Evolutionary conservation across 2,329 filamentous ascomycete genomes (phyloP).

Genomic region (Juglanconis sp.): DNA sequence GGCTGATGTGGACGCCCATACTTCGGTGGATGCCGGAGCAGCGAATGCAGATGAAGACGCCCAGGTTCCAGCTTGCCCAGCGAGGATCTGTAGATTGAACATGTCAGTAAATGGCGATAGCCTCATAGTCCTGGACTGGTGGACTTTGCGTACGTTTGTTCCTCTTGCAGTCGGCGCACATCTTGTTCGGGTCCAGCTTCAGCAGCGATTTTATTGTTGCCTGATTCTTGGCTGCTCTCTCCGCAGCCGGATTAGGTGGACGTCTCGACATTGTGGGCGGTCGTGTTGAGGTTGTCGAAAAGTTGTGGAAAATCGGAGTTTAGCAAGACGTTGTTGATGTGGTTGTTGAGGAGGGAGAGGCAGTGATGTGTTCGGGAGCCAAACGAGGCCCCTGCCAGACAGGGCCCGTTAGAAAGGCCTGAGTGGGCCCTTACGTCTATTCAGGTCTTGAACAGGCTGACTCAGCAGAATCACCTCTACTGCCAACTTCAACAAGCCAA

Average conservation of each 20-base stretch:
- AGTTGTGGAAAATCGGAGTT: neutral
- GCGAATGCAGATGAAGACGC: conserved; percentile 95
- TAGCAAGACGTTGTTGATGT: neutral
- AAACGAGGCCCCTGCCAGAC: neutral
- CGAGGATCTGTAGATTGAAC: conserved; percentile 69
- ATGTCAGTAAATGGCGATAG: neutral
- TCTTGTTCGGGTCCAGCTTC: conserved; percentile 93
- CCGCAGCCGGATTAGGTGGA: conserved; percentile 71
- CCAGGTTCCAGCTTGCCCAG: conserved; percentile 99
- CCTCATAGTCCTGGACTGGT: neutral
- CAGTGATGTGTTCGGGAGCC: neutral
- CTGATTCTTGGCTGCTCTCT: conserved; percentile 89
- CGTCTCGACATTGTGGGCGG: conserved; percentile 69
- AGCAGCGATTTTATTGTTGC: conserved; percentile 90
- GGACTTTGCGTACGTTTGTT: conserved; percentile 76
- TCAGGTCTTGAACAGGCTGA: neutral
- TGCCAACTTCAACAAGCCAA: neutral
- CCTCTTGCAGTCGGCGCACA: conserved; percentile 96
- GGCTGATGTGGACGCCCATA: conserved; percentile 98
- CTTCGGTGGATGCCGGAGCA: conserved; percentile 98
- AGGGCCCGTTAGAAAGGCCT: neutral
- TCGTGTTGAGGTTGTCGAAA: neutral
- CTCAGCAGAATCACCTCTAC: neutral
- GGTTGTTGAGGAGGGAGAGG: neutral
- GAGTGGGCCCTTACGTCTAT: neutral